Evolutionary conservation across 768 basidiomycete genomes (phyloP).

Genomic region (Ramaria sp.): DNA sequence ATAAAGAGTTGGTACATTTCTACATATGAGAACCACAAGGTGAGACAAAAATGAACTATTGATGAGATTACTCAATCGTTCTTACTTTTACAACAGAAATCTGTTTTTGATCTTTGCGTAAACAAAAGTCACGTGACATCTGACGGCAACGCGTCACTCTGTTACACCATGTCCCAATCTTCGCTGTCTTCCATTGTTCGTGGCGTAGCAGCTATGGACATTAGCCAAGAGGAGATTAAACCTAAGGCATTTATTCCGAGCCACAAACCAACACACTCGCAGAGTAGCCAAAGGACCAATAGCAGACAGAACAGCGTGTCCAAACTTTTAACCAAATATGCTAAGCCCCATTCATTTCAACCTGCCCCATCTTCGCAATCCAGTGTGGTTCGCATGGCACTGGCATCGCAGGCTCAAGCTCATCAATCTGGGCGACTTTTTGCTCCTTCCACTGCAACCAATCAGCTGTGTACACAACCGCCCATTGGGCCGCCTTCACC

Average conservation of each 20-base stretch:
- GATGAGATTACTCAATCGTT: too few species aligned
- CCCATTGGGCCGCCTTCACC: slow-evolving; percentile 15
- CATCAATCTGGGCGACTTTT: slow-evolving; percentile 30
- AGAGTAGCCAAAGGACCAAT: slow-evolving; percentile 15
- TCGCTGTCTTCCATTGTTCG: slow-evolving; percentile 4
- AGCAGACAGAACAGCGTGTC: slow-evolving; percentile 6
- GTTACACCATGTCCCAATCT: slow-evolving; percentile 4
- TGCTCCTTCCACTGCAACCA: slow-evolving; percentile 17
- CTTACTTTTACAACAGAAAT: too few species aligned
- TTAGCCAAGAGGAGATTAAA: slow-evolving; percentile 8
- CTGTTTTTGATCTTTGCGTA: too few species aligned
- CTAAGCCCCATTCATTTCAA: slow-evolving; percentile 46
- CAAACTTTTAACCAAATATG: slow-evolving; percentile 66
- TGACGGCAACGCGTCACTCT: too few species aligned
- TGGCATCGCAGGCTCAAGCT: slow-evolving; percentile 19
- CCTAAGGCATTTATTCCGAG: slow-evolving; percentile 5
- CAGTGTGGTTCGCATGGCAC: slow-evolving; percentile 6
- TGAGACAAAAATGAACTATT: too few species aligned
- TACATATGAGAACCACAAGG: too few species aligned
- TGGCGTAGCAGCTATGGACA: slow-evolving; percentile 8
- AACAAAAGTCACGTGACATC: too few species aligned
- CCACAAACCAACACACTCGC: slow-evolving; percentile 9
- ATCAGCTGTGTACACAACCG: slow-evolving; percentile 12
- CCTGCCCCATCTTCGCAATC: slow-evolving; percentile 17
- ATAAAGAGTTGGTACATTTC: too few species aligned